Percentiles rank a stretch among this genome's conserved stretches.
Conservation (phyloP, 495 filamentous ascomycete species). For the Pyronema omphalodes region DNA sequence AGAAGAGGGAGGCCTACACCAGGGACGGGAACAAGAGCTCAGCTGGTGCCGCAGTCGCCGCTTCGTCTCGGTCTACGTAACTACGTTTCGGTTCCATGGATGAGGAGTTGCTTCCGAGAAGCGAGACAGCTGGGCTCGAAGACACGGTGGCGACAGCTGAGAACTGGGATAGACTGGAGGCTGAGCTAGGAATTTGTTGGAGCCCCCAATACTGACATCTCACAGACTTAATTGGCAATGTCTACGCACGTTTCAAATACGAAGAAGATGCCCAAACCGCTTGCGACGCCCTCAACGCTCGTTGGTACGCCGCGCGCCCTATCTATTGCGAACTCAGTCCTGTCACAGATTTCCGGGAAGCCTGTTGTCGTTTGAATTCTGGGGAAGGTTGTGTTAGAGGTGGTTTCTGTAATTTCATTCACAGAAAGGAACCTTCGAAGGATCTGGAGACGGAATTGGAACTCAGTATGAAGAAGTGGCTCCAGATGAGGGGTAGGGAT, state of each 20-base stretch:
- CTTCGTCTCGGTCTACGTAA: too few species aligned
- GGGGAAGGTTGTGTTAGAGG: slow-evolving; percentile 92
- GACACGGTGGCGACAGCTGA: too few species aligned
- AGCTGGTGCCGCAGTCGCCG: too few species aligned
- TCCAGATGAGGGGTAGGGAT: slow-evolving; percentile 69
- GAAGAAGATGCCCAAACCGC: slow-evolving; percentile 87
- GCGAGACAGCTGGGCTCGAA: not conserved
- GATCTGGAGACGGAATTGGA: slow-evolving; percentile 81
- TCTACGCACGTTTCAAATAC: slow-evolving; percentile 99
- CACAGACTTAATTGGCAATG: slow-evolving; percentile 90
- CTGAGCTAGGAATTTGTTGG: too few species aligned
- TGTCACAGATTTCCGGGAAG: slow-evolving; percentile 96
- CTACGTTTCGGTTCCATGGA: too few species aligned
- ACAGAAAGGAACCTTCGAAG: slow-evolving; percentile 76
- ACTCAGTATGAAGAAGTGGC: slow-evolving; percentile 86
- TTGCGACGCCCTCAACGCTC: slow-evolving; percentile 80
- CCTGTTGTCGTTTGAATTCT: slow-evolving; percentile 83
- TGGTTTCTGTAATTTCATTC: slow-evolving; percentile 98
- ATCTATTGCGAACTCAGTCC: slow-evolving; percentile 96
- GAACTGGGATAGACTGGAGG: not conserved
- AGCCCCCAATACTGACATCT: not conserved
- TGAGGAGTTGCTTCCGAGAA: not conserved
- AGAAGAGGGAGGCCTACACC: too few species aligned
- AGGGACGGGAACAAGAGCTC: too few species aligned
- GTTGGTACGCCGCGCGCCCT: slow-evolving; percentile 93